Evolutionary conservation across 2,329 filamentous ascomycete species (phyloP), one percentile per base, ranked within the genome.

Genomic region (Trichoderma sp.): DNA sequence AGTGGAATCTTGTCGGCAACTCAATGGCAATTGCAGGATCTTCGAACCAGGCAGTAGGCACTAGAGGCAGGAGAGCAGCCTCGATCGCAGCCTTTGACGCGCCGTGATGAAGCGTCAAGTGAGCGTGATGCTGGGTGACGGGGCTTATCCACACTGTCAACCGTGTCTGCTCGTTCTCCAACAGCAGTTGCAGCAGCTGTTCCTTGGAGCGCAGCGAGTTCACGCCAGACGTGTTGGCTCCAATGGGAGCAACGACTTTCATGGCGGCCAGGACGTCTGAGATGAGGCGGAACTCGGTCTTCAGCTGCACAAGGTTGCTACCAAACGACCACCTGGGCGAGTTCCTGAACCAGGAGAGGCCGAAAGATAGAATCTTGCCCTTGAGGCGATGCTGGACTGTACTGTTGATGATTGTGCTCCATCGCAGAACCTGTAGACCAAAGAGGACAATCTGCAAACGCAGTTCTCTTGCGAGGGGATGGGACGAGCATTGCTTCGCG

Each of bases 281-380:
- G 45, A 98, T 84, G 19, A 97, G 81, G 69, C 90, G 90, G 41
- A 92, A 87, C 77, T 99, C 95, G 0, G 96, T 94, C 80, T 96
- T 98, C 59, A 98, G 82, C 74, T 99, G 95, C 17, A 99, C 80
- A 56, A 91, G 86, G 74, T 97, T 99, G 71, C 94, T 95, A 64
- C 95, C 95, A 77, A 95, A 98, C 0, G 95, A 96, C 94, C 95
- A 99, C 69, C 88, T 87, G 15, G 93, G 92, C 6, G 91, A 81
- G 69, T 88, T 86, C 45, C 83, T 86, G 77, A 99, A 99, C 96
- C 96, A 99, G 67, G 85, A 88, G 39, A 99, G 81, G 15, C 88
- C 93, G 34, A 92, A 93, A 6, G 92, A 93, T 44, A 99, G 77
- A 59, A 97, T 89, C 69, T 92, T 88, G 73, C 98, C 93, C 75